A percentile compares a stretch with the other conserved stretches of the same genome.
These are phyloP conservation scores for Dovyalis caffra DNA, from an alignment of 345 rosid species.

Conservation along the genomic window DNA sequence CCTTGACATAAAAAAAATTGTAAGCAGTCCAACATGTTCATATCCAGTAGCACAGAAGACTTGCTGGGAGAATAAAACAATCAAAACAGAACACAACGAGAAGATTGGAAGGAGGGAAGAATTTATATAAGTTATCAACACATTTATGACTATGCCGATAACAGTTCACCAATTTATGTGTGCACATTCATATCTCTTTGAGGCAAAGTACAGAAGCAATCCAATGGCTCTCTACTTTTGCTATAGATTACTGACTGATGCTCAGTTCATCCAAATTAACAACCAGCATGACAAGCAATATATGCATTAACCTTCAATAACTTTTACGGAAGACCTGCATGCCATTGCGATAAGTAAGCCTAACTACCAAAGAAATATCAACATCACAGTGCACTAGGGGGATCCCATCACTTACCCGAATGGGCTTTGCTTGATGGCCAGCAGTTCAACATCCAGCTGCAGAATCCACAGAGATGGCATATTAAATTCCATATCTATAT, in stretches of 20 bases:
- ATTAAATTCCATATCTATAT: not conserved
- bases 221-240: too few species aligned
- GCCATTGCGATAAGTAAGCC: conserved; percentile 1
- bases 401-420: conserved; percentile 58
- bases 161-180: not conserved
- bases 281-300: conserved; percentile 5
- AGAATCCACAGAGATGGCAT: conserved; percentile 13
- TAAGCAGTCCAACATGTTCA: not conserved
- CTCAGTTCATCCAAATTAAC: too few species aligned
- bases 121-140: not conserved
- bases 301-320: conserved; percentile 61
- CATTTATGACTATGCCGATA: not conserved
- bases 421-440: conserved; percentile 85
- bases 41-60: conserved; percentile 1
- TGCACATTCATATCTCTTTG: not conserved
- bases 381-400: not conserved
- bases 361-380: not conserved
- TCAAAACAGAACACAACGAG: not conserved
- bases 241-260: too few species aligned
- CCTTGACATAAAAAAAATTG: too few species aligned
- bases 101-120: not conserved
- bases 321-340: conserved; percentile 77
- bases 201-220: not conserved
- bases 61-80: not conserved
- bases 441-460: conserved; percentile 85